phyloP scores from a whole-genome alignment of 1,284 basidiomycete genomes.

The Thelephora terrestris region DNA sequence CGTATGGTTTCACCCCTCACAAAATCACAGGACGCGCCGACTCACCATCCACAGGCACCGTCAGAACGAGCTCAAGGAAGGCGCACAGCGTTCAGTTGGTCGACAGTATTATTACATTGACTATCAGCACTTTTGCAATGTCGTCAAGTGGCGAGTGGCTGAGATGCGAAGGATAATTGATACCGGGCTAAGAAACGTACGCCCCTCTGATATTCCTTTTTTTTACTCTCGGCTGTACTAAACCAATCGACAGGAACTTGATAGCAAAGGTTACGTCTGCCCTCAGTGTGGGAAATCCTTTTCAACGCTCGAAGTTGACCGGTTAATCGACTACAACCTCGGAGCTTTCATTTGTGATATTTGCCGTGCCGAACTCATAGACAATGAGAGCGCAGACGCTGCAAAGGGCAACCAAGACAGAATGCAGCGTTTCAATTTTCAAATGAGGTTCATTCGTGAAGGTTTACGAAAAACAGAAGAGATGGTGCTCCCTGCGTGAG shows the following conservation, averaged over 20 bases:
- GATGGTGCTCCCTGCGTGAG: conserved; percentile 74
- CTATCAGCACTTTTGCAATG: conserved; percentile 91
- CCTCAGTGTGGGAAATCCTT: conserved; percentile 82
- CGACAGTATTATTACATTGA: conserved; percentile 95
- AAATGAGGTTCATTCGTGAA: conserved; percentile 81
- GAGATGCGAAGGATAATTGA: conserved; percentile 90
- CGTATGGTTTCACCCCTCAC: conserved; percentile 34
- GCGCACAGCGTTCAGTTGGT: conserved; percentile 69
- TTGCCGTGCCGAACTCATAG: conserved; percentile 72
- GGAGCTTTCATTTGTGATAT: conserved; percentile 70
- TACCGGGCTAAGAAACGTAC: conserved; percentile 72
- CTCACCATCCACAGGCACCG: conserved; percentile 45
- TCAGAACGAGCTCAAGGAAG: conserved; percentile 80
- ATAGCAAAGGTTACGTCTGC: conserved; percentile 94
- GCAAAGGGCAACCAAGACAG: conserved; percentile 81
- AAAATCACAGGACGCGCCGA: not conserved
- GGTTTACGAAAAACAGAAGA: conserved; percentile 83
- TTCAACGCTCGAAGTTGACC: conserved; percentile 79
- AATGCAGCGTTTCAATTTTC: conserved; percentile 92
- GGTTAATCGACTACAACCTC: conserved; percentile 59
- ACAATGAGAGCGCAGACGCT: conserved; percentile 87
- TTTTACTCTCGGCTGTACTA: not conserved
- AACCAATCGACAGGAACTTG: conserved; percentile 59
- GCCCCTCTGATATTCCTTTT: conserved; percentile 13
- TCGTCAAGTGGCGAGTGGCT: conserved; percentile 96